These are phyloP conservation scores for Globisporangium recalcitrans DNA, from an alignment of 352 stramenopile genomes.

Conservation along the genomic window DNA sequence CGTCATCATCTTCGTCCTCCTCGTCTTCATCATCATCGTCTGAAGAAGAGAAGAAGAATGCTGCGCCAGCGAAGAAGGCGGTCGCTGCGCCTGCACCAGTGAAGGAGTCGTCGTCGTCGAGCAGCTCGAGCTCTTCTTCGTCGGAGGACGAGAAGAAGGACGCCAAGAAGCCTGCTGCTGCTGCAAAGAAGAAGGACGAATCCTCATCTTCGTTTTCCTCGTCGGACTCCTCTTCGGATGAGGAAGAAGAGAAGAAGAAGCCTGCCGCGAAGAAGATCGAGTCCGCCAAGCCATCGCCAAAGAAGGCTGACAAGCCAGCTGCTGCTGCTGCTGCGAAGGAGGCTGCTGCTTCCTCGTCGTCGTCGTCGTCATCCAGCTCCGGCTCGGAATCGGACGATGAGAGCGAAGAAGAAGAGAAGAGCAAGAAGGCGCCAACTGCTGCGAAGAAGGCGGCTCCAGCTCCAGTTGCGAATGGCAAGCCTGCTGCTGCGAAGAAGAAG, in stretches of 20 bases:
- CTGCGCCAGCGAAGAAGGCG: conserved; percentile 19
- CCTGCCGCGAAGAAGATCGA: conserved; percentile 19
- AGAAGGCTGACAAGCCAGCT: no score
- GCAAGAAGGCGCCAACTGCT: conserved; percentile 17
- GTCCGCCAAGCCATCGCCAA: conserved; percentile 13
- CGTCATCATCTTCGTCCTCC: conserved; percentile 25
- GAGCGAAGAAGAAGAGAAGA: conserved; percentile 34
- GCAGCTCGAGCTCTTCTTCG: conserved; percentile 22
- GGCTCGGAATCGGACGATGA: conserved; percentile 50
- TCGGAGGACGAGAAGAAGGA: conserved; percentile 26
- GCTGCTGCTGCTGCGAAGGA: conserved; percentile 22
- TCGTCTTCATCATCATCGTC: conserved; percentile 28
- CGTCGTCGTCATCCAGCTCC: conserved; percentile 29
- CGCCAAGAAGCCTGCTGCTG: conserved; percentile 13
- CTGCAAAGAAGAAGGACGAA: conserved; percentile 24
- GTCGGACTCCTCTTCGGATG: conserved; percentile 27
- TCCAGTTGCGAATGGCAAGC: conserved; percentile 19
- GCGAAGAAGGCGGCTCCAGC: conserved; percentile 28
- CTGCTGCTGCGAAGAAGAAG: conserved; percentile 17
- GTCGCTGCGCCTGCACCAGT: background rate
- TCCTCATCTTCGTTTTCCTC: conserved; percentile 22
- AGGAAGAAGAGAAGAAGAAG: conserved; percentile 37
- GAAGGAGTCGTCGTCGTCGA: conserved; percentile 20
- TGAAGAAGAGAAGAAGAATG: conserved; percentile 30
- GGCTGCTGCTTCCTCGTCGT: conserved; percentile 23